phyloP scores from a whole-genome alignment of 306 rosid species.

The Styphnolobium japonicum region DNA sequence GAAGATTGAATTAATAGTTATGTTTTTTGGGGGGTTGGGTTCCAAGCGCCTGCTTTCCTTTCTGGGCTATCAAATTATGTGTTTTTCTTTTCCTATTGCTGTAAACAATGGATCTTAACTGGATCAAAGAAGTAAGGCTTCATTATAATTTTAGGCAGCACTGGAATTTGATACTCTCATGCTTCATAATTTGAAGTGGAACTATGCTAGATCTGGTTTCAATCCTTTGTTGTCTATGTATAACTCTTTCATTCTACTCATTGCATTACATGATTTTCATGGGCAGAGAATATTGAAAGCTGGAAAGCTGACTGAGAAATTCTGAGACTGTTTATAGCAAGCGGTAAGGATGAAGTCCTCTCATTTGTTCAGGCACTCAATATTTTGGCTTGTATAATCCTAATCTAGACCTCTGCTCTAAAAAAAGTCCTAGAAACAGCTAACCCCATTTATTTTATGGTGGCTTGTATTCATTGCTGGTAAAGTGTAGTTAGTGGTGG shows the following conservation, averaged over 20 bases:
- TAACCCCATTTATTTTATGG: no score
- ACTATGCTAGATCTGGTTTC: constrained; percentile 15
- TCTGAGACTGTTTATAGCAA: constrained; percentile 70
- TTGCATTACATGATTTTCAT: constrained; percentile 3
- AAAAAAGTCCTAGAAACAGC: no score
- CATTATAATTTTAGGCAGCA: not conserved
- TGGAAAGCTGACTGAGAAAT: constrained; percentile 88
- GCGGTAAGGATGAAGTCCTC: constrained; percentile 88
- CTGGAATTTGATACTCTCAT: not conserved
- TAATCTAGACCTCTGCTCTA: no score
- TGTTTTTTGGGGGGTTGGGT: not conserved
- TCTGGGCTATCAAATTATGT: not conserved
- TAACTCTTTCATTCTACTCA: constrained; percentile 3
- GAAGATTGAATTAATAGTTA: no score
- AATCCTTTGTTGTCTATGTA: not conserved
- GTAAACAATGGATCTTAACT: not conserved
- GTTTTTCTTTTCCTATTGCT: constrained; percentile 12
- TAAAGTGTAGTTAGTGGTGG: no score
- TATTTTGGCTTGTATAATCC: no score
- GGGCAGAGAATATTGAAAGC: constrained; percentile 82
- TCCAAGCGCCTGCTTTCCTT: not conserved
- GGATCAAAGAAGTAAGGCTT: not conserved
- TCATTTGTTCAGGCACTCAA: constrained; percentile 71
- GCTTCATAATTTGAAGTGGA: not conserved
- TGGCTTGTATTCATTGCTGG: no score